Conservation (phyloP, 257 asterid species). For the Scutellaria barbata region DNA sequence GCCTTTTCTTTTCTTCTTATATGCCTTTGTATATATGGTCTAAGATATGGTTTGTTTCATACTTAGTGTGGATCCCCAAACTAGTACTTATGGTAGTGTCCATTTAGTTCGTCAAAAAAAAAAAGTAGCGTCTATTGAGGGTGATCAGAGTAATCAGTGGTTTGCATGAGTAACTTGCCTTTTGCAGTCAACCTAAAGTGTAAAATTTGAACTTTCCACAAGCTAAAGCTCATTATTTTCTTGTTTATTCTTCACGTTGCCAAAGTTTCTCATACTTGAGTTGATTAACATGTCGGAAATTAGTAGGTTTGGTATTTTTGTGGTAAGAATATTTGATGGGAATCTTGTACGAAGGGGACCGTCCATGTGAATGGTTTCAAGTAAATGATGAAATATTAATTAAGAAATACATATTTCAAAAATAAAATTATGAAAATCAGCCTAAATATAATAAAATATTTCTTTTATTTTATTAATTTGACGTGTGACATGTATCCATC, state of each 20-base stretch:
- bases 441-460: too few relatives aligned
- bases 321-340: not conserved
- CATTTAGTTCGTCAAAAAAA: not conserved
- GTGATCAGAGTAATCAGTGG: not conserved
- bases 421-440: too few relatives aligned
- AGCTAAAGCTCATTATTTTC: not conserved
- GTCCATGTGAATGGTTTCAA: not conserved
- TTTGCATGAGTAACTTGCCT: too few relatives aligned
- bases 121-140: not conserved
- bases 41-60: not conserved
- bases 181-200: not conserved
- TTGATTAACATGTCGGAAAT: not conserved
- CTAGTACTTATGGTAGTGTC: not conserved
- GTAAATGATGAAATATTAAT: not conserved
- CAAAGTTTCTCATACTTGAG: not conserved
- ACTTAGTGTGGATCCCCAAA: not conserved
- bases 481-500: too few relatives aligned
- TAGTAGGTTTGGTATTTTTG: not conserved
- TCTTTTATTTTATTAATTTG: too few relatives aligned
- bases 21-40: too few relatives aligned
- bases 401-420: too few relatives aligned
- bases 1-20: not conserved
- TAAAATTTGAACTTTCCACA: not conserved
- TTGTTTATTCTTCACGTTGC: not conserved
- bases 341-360: not conserved